phyloP scores from a whole-genome alignment of 176 grass and related monocot species.

The Elaeis guineensis region DNA sequence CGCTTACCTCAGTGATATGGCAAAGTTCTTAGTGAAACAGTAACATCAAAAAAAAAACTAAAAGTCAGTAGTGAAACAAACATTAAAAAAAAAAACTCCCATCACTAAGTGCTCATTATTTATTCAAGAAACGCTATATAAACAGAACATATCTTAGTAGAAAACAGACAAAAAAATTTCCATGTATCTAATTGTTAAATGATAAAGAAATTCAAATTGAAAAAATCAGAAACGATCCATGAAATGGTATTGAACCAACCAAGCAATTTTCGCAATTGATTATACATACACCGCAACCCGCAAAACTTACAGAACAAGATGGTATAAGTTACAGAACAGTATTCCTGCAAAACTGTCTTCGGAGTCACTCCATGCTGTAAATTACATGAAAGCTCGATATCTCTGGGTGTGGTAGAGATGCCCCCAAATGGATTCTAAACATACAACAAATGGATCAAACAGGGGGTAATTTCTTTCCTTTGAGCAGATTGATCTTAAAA shows the following conservation, averaged over 20 bases:
- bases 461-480: not conserved
- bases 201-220: not conserved
- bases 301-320: not conserved
- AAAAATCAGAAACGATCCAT: not conserved
- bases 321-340: constrained; percentile 8
- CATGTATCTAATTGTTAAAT: too few species aligned
- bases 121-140: too few species aligned
- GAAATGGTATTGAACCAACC: not conserved
- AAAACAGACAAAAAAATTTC: too few species aligned
- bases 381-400: not conserved
- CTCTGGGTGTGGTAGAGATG: not conserved
- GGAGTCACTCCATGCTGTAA: not conserved
- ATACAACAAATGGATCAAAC: not conserved
- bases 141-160: too few species aligned
- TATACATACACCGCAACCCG: not conserved
- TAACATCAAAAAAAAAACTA: too few species aligned
- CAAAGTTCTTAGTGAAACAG: too few species aligned
- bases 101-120: too few species aligned
- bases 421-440: not conserved
- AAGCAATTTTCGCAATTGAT: constrained; percentile 1
- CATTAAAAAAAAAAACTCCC: too few species aligned
- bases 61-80: too few species aligned
- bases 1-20: too few species aligned
- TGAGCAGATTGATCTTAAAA: not conserved
- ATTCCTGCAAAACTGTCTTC: constrained; percentile 15